Evolutionary conservation across 2,329 filamentous ascomycete species (phyloP).

Genomic region (Fusarium tupiense): DNA sequence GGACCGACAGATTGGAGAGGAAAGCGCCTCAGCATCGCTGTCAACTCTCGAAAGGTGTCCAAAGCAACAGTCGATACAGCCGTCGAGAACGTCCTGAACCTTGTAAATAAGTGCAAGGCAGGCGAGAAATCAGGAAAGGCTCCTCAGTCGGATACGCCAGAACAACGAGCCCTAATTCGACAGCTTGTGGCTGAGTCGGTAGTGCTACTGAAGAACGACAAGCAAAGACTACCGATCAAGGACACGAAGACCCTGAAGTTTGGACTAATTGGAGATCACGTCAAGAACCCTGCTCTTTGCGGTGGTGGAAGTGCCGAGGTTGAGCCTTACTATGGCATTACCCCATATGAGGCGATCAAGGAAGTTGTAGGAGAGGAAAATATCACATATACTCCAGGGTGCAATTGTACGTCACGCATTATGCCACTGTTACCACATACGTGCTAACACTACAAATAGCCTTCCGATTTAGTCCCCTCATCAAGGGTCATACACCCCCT

Average conservation of each 20-base stretch:
- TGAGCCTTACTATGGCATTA: slow-evolving; percentile 48
- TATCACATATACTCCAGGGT: slow-evolving; percentile 31
- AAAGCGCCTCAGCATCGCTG: slow-evolving; percentile 38
- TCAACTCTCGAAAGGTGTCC: slow-evolving; percentile 38
- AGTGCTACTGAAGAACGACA: slow-evolving; percentile 22
- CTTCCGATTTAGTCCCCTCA: slow-evolving; percentile 27
- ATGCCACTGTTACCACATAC: accelerated
- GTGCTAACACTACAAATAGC: background rate
- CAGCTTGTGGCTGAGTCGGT: slow-evolving; percentile 23
- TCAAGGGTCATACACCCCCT: slow-evolving; percentile 14
- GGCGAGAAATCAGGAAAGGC: background rate
- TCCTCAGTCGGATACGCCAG: slow-evolving; percentile 17
- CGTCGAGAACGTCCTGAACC: slow-evolving; percentile 39
- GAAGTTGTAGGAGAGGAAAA: slow-evolving; percentile 37
- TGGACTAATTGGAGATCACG: slow-evolving; percentile 52
- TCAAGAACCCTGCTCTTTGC: slow-evolving; percentile 46
- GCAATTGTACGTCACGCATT: slow-evolving; percentile 16
- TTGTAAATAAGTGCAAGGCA: slow-evolving; percentile 21
- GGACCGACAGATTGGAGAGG: slow-evolving; percentile 44
- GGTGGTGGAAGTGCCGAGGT: slow-evolving; percentile 50
- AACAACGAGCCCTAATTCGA: slow-evolving; percentile 24
- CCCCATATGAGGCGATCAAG: slow-evolving; percentile 45
- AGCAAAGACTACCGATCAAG: slow-evolving; percentile 12
- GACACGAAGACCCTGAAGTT: slow-evolving; percentile 46
- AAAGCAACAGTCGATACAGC: slow-evolving; percentile 37